Evolutionary conservation across 129 eudicot species (phyloP).

Genomic region (Lactuca sativa): DNA sequence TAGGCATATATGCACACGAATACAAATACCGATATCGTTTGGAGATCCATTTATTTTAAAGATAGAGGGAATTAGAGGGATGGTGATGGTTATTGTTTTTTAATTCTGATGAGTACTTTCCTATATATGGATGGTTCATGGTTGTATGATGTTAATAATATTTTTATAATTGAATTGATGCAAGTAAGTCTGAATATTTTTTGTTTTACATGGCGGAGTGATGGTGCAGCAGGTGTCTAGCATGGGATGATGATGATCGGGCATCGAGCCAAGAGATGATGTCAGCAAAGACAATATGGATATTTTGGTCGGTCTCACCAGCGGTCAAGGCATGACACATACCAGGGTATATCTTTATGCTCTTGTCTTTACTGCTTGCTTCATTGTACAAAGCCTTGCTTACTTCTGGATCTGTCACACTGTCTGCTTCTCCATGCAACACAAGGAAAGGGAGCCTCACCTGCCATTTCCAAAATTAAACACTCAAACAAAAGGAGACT

Average conservation of each 20-base stretch:
- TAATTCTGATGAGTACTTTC: no score
- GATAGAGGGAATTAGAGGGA: no score
- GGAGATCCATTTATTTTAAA: no score
- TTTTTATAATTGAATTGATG: no score
- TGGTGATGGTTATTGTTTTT: no score
- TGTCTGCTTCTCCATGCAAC: constrained; percentile 93
- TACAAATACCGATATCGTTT: no score
- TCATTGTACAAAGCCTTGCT: constrained; percentile 72
- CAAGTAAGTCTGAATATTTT: no score
- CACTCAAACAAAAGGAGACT: neutral
- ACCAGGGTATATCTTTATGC: constrained; percentile 73
- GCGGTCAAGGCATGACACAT: constrained; percentile 95
- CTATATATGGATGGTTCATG: no score
- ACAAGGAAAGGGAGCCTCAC: constrained; percentile 83
- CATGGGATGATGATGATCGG: constrained; percentile 21
- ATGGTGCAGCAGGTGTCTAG: neutral
- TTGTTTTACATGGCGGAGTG: neutral
- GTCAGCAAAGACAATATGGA: constrained; percentile 66
- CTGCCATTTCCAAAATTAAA: constrained; percentile 28
- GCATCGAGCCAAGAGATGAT: constrained; percentile 83
- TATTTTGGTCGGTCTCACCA: constrained; percentile 80
- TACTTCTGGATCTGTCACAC: constrained; percentile 90
- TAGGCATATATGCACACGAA: no score
- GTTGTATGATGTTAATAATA: no score
- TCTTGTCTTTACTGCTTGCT: constrained; percentile 81